Evolutionary conservation across 2,329 filamentous ascomycete genomes (phyloP).

Genomic region (Exophiala bonariae): DNA sequence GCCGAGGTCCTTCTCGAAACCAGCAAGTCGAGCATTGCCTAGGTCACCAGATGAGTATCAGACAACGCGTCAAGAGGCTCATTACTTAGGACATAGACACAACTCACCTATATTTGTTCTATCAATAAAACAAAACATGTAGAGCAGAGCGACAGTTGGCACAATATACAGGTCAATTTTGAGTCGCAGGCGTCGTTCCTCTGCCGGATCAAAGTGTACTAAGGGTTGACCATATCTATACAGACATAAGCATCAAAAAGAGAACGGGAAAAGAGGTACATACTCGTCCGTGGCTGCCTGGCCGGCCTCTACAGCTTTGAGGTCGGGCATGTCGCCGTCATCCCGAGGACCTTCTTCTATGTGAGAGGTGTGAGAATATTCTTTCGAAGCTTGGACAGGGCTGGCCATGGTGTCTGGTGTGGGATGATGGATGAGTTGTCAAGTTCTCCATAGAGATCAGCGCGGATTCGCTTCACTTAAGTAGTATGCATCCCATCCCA

Average conservation of each 20-base stretch:
- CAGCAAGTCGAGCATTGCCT: conserved; percentile 69
- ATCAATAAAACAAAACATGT: conserved; percentile 3
- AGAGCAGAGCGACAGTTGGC: conserved; percentile 63
- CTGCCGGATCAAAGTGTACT: conserved; percentile 56
- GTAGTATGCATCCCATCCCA: no score
- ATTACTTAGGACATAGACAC: not conserved
- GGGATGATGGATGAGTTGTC: no score
- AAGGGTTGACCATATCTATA: conserved; percentile 51
- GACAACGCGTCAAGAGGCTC: no score
- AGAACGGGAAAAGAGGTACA: not conserved
- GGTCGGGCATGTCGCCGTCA: not conserved
- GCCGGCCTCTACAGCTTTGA: not conserved
- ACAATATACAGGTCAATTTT: conserved; percentile 68
- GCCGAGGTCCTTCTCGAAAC: conserved; percentile 62
- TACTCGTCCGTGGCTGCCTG: conserved; percentile 1
- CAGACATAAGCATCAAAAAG: not conserved
- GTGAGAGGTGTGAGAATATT: not conserved
- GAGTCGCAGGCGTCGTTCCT: conserved; percentile 57
- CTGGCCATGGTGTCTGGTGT: not conserved
- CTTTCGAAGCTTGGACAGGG: not conserved
- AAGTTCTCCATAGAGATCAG: no score
- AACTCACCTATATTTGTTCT: conserved; percentile 66
- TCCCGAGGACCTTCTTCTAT: not conserved
- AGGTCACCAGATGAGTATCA: not conserved
- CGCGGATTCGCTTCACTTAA: no score